Base-by-base conservation (phyloP, 2,329 filamentous ascomycete genomes). In the Fusarium keratoplasticum region DNA sequence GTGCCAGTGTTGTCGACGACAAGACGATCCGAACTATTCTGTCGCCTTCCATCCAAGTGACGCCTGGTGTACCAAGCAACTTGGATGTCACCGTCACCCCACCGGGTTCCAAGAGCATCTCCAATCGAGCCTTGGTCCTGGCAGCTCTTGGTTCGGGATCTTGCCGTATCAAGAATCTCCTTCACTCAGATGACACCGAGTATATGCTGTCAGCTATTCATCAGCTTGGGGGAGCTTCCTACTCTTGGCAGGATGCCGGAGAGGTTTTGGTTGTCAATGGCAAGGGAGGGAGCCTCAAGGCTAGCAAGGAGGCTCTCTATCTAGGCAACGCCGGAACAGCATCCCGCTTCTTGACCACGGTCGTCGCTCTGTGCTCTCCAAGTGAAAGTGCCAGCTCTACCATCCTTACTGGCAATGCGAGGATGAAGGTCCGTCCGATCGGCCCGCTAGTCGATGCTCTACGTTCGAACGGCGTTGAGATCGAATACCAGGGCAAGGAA, bases 241-340 rank as follows among this genome's bases (percentile, higher is more conserved):
- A 97, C 84, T 90, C 92, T 1, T 99, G 96, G 96, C 95, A 98
- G 83, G 94, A 98, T 61, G 93, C 95, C 66, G 96, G 96, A n/a
- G 94, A 96, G 77, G 91, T 96, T 10, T 88, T 99, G 31, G 91
- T 97, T 4, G 94, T 99, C 18, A 92, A 93, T 71, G 96, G 96
- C 63, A 97, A 95, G 77, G 96, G 95, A n/a, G 96, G 96, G 60
- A 89, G 91, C 72, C 88, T 99, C 27, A 87, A 90, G 77, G 95
- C 96, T 13, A 95, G 91, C 78, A 84, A 89, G 38, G 89, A 93
- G 20, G 90, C 94, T 69, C 87, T 99, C 33, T 99, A 98, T 81
- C 91, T 99, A 55, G 96, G 97, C 61, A 99, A 99, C 80, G 96
- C 96, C 29, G 96, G 96, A 67, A 99, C 96, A 3, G 96, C 96